Base-by-base conservation (phyloP, 805 yeast genomes). In the Teunomyces funiuensis region DNA sequence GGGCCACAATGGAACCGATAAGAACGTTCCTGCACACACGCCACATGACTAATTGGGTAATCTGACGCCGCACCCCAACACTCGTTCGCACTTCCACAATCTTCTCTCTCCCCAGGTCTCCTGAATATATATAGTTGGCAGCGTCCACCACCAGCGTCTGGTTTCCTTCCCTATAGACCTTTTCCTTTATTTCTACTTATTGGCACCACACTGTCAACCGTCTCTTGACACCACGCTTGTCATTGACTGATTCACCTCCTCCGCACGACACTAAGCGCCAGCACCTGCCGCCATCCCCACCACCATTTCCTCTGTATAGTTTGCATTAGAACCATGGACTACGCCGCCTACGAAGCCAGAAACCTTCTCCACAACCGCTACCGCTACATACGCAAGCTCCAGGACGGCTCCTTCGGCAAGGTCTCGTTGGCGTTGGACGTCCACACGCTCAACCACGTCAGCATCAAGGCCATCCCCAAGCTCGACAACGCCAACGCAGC, bases 361-460 rank as follows among this genome's bases (percentile, higher is more conserved):
- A 25, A 31, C 18, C 34, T 31, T 16, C 56, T 78, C 26, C 58
- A 59, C 15, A 54, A 63, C 47, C 61, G 67, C 33, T 80, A 80
- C 61, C 55, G 57, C 37, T 71, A 69, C 43, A 44, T 77, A 26
- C 53, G 60, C 15, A 65, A 69, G 51, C 61, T 79, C 41, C 83
- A 79, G 54, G 70, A 68, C 27, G 87, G 86, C 3, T 72, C 85
- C 2, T 82, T 79, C 57, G 86, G 86, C 15, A 70, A 70, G 43
- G 87, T 82, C 2, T 65, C 81, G 2, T 66, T 76, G 37, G 84
- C 83, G 1, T 42, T 60, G 6, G 78, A 81, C 52, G 42, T 51
- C 2, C 31, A 41, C 13, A 47, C 55, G 8, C 42, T 45, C 23
- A 51, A 55, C 11, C 51, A 52, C 33, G 84, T 79, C 28, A 82